These are phyloP conservation scores for Plasmodium cynomolgi DNA, from an alignment of 169 alveolate genomes.

Conservation along the genomic window DNA sequence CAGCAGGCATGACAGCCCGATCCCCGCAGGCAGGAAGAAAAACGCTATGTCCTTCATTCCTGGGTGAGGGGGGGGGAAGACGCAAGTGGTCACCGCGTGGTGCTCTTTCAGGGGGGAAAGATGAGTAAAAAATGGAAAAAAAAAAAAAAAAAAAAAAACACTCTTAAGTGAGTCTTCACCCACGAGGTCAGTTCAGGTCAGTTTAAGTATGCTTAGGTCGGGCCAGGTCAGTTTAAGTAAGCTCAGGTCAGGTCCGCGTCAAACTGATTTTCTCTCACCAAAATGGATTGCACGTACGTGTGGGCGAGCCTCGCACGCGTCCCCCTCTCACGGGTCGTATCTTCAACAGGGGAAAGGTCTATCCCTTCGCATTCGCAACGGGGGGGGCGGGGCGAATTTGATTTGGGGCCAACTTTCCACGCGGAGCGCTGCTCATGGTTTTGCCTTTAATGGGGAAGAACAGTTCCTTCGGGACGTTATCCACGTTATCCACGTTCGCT, in stretches of 20 bases:
- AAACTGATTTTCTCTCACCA: neutral
- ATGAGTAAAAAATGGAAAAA: neutral
- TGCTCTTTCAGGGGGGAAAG: neutral
- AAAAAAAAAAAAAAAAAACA: neutral
- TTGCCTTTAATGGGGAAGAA: neutral
- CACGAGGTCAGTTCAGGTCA: neutral
- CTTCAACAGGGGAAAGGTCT: neutral
- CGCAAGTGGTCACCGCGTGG: neutral
- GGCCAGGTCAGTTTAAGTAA: neutral
- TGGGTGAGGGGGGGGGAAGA: neutral
- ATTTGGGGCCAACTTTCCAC: neutral
- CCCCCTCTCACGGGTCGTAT: neutral
- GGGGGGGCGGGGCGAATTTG: neutral
- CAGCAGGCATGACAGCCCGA: constrained; percentile 33
- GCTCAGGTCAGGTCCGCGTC: neutral
- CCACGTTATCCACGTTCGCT: neutral
- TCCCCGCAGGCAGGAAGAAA: constrained; percentile 52
- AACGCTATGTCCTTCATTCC: constrained; percentile 66
- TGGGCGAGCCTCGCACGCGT: neutral
- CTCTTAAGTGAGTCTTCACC: neutral
- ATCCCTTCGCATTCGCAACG: neutral
- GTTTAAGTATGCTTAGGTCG: neutral
- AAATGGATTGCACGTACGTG: neutral
- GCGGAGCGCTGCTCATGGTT: neutral
- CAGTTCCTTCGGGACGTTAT: neutral